Evolutionary conservation across 495 filamentous ascomycete species (phyloP).

Genomic region (Cairneyella variabilis): DNA sequence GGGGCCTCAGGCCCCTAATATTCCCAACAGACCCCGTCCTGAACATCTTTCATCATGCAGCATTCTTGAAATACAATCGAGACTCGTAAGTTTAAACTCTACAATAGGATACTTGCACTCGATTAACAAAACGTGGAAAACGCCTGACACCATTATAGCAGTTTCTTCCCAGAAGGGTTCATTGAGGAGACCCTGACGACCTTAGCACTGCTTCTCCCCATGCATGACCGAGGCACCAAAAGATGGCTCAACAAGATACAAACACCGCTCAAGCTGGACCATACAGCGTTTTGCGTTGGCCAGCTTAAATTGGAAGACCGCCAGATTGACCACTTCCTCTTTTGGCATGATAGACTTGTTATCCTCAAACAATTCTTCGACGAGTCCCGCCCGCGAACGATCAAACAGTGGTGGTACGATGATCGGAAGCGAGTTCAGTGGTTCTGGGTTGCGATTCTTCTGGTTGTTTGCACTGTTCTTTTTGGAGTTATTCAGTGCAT

Average conservation of each 20-base stretch:
- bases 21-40: too few species aligned
- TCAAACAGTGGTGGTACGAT: conserved; percentile 49
- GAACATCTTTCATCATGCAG: conserved; percentile 38
- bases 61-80: conserved; percentile 27
- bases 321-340: conserved; percentile 40
- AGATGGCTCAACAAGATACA: conserved; percentile 27
- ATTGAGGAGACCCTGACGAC: conserved; percentile 42
- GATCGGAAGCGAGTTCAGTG: conserved; percentile 45
- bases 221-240: conserved; percentile 20
- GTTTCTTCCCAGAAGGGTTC: conserved; percentile 30
- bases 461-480: conserved; percentile 44
- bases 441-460: conserved; percentile 50
- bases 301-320: conserved; percentile 32
- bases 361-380: conserved; percentile 50
- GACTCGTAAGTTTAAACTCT: background rate
- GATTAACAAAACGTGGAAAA: too few species aligned
- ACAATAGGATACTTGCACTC: background rate
- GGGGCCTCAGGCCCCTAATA: too few species aligned
- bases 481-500: conserved; percentile 47
- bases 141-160: background rate
- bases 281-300: conserved; percentile 17
- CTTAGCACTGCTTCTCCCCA: conserved; percentile 40
- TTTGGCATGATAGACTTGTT: conserved; percentile 47
- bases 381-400: conserved; percentile 37
- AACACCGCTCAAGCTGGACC: background rate